Percentiles rank a stretch among this genome's conserved stretches.
Conservation (phyloP, 106 monocot genomes). For the Platanthera guangdongensis region DNA sequence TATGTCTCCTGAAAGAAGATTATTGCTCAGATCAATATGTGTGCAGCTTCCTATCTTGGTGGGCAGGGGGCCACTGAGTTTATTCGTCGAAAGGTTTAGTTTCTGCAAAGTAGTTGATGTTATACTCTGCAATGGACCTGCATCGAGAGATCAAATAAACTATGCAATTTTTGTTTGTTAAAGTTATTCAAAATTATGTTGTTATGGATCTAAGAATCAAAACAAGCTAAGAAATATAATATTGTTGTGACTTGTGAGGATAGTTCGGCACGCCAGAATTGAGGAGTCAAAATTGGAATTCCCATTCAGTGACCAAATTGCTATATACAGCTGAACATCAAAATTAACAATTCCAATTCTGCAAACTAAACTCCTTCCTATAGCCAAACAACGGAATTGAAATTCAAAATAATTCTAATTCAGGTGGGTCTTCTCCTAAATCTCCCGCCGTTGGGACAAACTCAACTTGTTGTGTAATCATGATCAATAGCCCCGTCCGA, state of each 20-base stretch:
- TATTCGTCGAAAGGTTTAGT: conserved; percentile 67
- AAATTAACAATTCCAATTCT: too few relatives aligned
- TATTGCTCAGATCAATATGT: conserved; percentile 54
- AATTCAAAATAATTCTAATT: too few relatives aligned
- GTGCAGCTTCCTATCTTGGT: conserved; percentile 50
- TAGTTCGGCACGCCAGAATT: too few relatives aligned
- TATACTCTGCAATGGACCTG: conserved; percentile 58
- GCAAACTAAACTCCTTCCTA: too few relatives aligned
- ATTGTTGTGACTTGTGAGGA: not conserved
- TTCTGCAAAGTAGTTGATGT: conserved; percentile 45
- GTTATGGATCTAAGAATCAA: not conserved
- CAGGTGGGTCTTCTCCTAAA: too few relatives aligned
- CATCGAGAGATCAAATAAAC: conserved; percentile 5
- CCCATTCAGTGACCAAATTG: too few relatives aligned
- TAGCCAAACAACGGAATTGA: too few relatives aligned
- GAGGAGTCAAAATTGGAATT: too few relatives aligned
- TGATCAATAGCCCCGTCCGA: too few relatives aligned
- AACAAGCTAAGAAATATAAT: not conserved
- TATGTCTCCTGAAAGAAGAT: conserved; percentile 50
- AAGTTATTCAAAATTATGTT: not conserved
- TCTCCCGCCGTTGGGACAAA: too few relatives aligned
- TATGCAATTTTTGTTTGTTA: not conserved
- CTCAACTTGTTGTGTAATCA: too few relatives aligned
- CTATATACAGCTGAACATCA: too few relatives aligned
- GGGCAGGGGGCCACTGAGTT: conserved; percentile 53